Evolutionary conservation across 306 rosid genomes (phyloP).

Genomic region (Alnus glutinosa): DNA sequence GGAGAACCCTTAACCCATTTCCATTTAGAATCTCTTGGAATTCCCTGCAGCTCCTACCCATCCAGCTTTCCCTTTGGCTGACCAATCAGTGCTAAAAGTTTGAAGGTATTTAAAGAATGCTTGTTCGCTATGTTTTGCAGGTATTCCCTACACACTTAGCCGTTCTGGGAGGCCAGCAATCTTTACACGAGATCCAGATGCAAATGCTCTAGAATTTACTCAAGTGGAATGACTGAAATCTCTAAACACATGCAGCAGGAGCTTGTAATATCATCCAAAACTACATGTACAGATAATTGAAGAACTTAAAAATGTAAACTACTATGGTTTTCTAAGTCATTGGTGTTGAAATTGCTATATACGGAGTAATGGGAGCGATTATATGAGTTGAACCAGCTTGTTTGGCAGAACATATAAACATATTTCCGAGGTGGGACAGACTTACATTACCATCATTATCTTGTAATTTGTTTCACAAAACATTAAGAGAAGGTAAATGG

Average conservation of each 20-base stretch:
- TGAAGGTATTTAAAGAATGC: not conserved
- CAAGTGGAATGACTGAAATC: slow-evolving; percentile 61
- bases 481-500: not conserved
- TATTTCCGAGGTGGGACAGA: not conserved
- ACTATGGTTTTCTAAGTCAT: slow-evolving; percentile 1
- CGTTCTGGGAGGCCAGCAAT: slow-evolving; percentile 97
- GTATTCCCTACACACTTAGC: slow-evolving; percentile 86
- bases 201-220: slow-evolving; percentile 90
- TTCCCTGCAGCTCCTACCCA: not conserved
- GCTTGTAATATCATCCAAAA: slow-evolving; percentile 6
- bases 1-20: not conserved
- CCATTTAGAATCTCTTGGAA: not conserved
- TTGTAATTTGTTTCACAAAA: not conserved
- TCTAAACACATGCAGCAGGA: slow-evolving; percentile 7
- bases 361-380: not conserved
- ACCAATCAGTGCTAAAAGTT: not conserved
- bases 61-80: not conserved
- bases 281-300: slow-evolving; percentile 28
- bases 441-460: not conserved
- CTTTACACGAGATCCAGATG: slow-evolving; percentile 86
- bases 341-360: not conserved
- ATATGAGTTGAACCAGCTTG: not conserved
- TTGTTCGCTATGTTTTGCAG: slow-evolving; percentile 34
- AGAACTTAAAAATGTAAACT: slow-evolving; percentile 13
- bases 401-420: not conserved